These are phyloP conservation scores for Colletotrichum liriopes DNA, from an alignment of 2,329 filamentous ascomycete species.

Conservation along the genomic window DNA sequence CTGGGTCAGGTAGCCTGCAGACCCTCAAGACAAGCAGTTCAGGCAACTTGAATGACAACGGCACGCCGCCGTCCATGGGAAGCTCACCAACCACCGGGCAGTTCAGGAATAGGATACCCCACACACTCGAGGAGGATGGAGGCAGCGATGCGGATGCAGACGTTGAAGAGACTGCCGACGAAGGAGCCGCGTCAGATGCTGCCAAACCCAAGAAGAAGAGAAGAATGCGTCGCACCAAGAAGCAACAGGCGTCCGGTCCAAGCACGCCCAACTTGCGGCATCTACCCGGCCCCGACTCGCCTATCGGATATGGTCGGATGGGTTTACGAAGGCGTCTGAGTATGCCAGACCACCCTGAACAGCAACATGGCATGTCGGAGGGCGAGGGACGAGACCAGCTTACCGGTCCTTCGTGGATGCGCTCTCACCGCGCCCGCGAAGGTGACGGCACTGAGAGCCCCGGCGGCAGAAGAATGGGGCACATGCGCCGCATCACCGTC, in stretches of 20 bases:
- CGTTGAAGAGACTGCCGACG: slow-evolving; percentile 89
- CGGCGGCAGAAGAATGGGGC: slow-evolving; percentile 69
- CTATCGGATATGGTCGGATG: slow-evolving; percentile 62
- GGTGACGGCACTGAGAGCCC: slow-evolving; percentile 66
- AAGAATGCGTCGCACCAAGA: slow-evolving; percentile 61
- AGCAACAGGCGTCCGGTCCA: slow-evolving; percentile 71
- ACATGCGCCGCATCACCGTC: slow-evolving; percentile 77
- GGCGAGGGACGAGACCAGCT: slow-evolving; percentile 80
- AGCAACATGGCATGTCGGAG: slow-evolving; percentile 79
- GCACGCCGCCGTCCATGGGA: slow-evolving; percentile 56
- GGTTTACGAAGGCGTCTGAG: slow-evolving; percentile 77
- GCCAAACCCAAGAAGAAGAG: slow-evolving; percentile 74
- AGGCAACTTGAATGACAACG: slow-evolving; percentile 53
- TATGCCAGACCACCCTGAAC: slow-evolving; percentile 72
- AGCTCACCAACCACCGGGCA: slow-evolving; percentile 66
- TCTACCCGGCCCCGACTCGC: slow-evolving; percentile 58
- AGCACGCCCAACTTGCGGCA: slow-evolving; percentile 71
- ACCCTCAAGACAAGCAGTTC: slow-evolving; percentile 58
- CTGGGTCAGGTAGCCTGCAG: slow-evolving; percentile 67
- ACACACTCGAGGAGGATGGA: slow-evolving; percentile 66
- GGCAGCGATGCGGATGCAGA: slow-evolving; percentile 83
- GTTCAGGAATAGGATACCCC: slow-evolving; percentile 64
- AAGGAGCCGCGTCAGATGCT: slow-evolving; percentile 67
- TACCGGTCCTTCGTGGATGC: slow-evolving; percentile 69
- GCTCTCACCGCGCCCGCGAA: slow-evolving; percentile 56